Base-by-base conservation (phyloP, 768 basidiomycete genomes). In the Trametes gibbosa region DNA sequence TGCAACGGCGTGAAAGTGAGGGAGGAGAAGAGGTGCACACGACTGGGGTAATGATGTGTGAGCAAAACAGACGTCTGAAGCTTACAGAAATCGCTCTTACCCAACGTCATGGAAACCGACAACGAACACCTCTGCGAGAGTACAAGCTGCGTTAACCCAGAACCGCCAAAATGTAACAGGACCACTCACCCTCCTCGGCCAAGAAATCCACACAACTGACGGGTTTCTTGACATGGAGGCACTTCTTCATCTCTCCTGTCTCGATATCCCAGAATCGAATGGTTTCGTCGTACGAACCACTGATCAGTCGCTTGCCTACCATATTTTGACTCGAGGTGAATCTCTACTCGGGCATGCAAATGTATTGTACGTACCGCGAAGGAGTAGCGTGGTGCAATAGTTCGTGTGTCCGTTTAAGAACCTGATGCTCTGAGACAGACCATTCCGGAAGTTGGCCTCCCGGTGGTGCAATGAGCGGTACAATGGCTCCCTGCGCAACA, bases 81-180 rank as follows among this genome's bases (percentile, higher is more conserved):
- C 41, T 5, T 24, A 8, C 10, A 17, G n/a, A 9, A 2, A 14
- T 6, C 12, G 21, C 4, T 12, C 85, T 16, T 69, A 90, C 88
- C 92, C 93, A 56, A 95, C 88, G 66, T 95, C 94, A 61, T 95
- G 92, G 74, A 94, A 95, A 0, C 93, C 94, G 34, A 92, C 91
- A 14, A 92, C 93, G 57, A 95, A 91, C 3, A 95, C 90, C 81
- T 92, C 87, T 90, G 59, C 10, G 4, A 14, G 37, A 39, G 37
- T 17, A 32, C 5, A 32, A 17, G 37, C n/a, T n/a, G 4, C 37
- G 37, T 16, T 7, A 14, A 21, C 12, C n/a, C 35, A 34, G 16
- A 17, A 19, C 9, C 35, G 21, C 39, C 17, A 8, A 13, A 10
- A 21, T 8, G 27, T 3, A 19, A 41, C 17, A 58, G 46, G 24